Base-by-base conservation (phyloP, 768 basidiomycete species). In the Dictyophora rubrovolvata region DNA sequence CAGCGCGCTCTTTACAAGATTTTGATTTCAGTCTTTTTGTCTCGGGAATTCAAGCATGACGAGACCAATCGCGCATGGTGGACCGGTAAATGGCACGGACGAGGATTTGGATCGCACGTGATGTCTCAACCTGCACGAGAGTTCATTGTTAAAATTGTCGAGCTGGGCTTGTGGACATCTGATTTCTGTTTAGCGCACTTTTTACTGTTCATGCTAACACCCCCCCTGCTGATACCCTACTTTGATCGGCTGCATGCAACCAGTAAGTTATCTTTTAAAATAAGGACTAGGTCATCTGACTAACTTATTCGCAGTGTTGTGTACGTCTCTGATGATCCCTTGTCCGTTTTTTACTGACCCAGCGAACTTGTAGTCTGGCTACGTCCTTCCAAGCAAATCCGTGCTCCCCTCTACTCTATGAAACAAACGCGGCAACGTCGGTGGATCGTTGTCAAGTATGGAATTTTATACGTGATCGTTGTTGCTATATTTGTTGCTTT, bases 31-130 rank as follows among this genome's bases (percentile, higher is more conserved):
- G 87, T 93, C 50, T 92, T 94, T 80, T 79, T 98, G 50, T 91
- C 93, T 22, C 87, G 96, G 67, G 96, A 99, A 73, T 95, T 87
- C 79, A 97, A 98, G 75, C 92, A 96, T 69, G 96, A 99, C 68
- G 93, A 97, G 75, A 94, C 91, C 23, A 98, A 98, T 75, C 81
- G 90, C 61, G 94, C 94, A 1, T 98, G 95, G 95, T 99, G 96
- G 96, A 93, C 94, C 17, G 94, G 93, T 62, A 87, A 89, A 76
- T 97, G 96, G 96, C 94, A 94, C 69, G 93, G 94, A 51, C 81
- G 93, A 60, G 90, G 92, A 28, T 77, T 99, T 18, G 95, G 95
- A 14, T 80, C 79, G n/a, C 87, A 89, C 35, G 92, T 89, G 37
- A 84, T 95, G 69, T 93, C 92, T 33, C 96, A 98, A 69, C 93